Percentiles rank a stretch among this genome's conserved stretches.
These are phyloP conservation scores for Psidium friedrichsthalianum DNA, from an alignment of 345 rosid genomes.

Conservation along the genomic window DNA sequence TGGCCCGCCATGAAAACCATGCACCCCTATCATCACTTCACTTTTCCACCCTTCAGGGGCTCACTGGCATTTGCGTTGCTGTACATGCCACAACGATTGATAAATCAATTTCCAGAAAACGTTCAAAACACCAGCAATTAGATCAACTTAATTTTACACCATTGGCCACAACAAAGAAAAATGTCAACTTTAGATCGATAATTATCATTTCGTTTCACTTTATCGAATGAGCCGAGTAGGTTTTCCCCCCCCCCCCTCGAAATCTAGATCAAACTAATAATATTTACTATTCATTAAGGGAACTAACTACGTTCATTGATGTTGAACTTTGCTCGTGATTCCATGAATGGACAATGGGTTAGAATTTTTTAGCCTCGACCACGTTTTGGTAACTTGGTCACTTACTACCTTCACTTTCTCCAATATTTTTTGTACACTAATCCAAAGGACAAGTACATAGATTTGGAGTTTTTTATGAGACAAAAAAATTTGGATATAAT, in stretches of 20 bases:
- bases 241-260: too few relatives aligned
- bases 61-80: background rate
- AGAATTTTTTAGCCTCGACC: background rate
- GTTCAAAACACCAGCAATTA: too few relatives aligned
- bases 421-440: background rate
- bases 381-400: background rate
- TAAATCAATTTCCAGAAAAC: background rate
- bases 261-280: too few relatives aligned
- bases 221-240: too few relatives aligned
- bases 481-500: too few relatives aligned
- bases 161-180: background rate
- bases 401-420: background rate
- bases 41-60: background rate
- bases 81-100: background rate
- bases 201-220: background rate
- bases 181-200: background rate
- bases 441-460: background rate
- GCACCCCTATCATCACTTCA: background rate
- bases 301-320: background rate
- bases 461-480: background rate
- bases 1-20: background rate
- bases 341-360: background rate
- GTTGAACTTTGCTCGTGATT: background rate
- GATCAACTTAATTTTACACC: too few relatives aligned
- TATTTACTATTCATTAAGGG: background rate